Percentiles rank a stretch among this genome's conserved stretches.
These are phyloP conservation scores for Endocarpon pusillum DNA, from an alignment of 495 filamentous ascomycete species.

Conservation along the genomic window DNA sequence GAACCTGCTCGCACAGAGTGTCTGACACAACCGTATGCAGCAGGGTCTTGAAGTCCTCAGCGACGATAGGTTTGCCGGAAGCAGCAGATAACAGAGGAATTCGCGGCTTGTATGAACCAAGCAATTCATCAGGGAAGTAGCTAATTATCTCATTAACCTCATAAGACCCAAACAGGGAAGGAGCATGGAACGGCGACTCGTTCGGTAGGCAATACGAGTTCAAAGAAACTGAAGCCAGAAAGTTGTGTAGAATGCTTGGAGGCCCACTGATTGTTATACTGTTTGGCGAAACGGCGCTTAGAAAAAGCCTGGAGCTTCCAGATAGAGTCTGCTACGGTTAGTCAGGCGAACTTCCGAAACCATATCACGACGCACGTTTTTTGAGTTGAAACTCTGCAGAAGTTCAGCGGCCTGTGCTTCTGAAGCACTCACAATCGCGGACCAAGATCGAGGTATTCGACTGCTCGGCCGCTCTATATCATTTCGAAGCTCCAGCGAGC, in stretches of 20 bases:
- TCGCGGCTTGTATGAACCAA: constrained; percentile 22
- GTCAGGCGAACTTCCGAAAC: background rate
- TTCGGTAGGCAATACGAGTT: constrained; percentile 27
- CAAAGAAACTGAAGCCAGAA: constrained; percentile 1
- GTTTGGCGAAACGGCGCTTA: constrained; percentile 41
- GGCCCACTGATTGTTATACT: constrained; percentile 47
- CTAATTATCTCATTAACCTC: constrained; percentile 31
- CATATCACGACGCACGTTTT: constrained; percentile 18
- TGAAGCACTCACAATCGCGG: constrained; percentile 32
- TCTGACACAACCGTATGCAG: constrained; percentile 37
- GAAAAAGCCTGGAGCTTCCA: constrained; percentile 32
- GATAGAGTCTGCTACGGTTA: constrained; percentile 22
- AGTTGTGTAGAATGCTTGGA: constrained; percentile 27
- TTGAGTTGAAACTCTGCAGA: constrained; percentile 31
- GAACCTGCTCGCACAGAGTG: constrained; percentile 38
- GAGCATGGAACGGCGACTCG: constrained; percentile 46
- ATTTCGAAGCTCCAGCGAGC: constrained; percentile 25
- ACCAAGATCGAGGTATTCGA: constrained; percentile 21
- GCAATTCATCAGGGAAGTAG: background rate
- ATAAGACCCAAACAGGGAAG: constrained; percentile 33
- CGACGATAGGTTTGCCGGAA: constrained; percentile 28
- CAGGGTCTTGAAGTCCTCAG: constrained; percentile 29
- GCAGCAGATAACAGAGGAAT: constrained; percentile 42
- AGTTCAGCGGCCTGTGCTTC: constrained; percentile 25
- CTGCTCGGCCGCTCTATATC: constrained; percentile 23